Evolutionary conservation across 2,329 filamentous ascomycete genomes (phyloP).

Genomic region (Hirsutella rhossiliensis): DNA sequence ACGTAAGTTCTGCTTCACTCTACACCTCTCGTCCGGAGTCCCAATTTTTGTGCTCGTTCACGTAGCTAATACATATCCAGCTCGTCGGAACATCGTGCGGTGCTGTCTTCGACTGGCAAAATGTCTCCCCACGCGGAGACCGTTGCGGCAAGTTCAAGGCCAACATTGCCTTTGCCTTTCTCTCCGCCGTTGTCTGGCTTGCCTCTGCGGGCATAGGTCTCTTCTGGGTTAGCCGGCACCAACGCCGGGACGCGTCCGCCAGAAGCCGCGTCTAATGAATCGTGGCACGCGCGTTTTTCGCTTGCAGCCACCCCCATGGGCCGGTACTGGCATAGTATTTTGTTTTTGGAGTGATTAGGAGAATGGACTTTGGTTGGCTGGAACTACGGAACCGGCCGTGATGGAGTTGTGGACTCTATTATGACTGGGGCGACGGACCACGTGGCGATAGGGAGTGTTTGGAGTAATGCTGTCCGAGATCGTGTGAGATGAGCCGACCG

Average conservation of each 20-base stretch:
- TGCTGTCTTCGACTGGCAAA: constrained; percentile 46
- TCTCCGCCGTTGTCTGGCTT: constrained; percentile 61
- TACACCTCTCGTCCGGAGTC: background rate
- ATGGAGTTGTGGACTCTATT: no score
- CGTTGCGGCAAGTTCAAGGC: constrained; percentile 60
- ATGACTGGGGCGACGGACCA: no score
- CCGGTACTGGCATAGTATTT: background rate
- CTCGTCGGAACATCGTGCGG: constrained; percentile 38
- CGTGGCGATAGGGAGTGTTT: no score
- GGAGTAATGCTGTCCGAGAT: no score
- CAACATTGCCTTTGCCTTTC: constrained; percentile 57
- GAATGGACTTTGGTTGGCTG: no score
- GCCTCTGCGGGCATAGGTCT: constrained; percentile 46
- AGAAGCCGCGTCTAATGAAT: constrained; percentile 22
- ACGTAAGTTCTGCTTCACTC: constrained; percentile 28
- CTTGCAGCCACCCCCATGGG: no score
- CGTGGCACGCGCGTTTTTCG: no score
- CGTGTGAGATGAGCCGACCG: no score
- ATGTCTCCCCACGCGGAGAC: constrained; percentile 33
- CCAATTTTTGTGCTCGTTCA: background rate
- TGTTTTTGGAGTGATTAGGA: background rate
- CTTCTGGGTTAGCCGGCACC: constrained; percentile 36
- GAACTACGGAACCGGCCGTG: no score
- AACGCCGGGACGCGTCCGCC: constrained; percentile 17
- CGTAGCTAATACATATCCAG: constrained; percentile 11